Evolutionary conservation across 805 yeast species (phyloP), one percentile per base, ranked within the genome.

Genomic region (Hanseniaspora valbyensis): DNA sequence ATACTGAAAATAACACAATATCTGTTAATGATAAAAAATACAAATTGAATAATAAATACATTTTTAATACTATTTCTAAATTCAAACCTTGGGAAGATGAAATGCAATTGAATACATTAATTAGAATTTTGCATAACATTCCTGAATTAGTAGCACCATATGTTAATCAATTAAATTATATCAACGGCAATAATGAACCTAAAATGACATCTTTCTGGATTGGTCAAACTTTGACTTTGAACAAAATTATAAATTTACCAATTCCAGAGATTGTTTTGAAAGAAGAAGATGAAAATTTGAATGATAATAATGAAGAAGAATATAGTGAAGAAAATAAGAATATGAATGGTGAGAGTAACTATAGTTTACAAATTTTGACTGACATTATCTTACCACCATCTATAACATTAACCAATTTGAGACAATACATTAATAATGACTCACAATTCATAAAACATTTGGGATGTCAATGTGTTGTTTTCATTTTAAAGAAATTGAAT

Each of bases 1-100:
- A 54, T 24, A 56, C 57, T 57, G 54, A 44, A 6, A 57, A 50
- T n/a, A 53, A 59, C 2, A 53, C 57, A 2, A 60, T 80, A 1
- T 59, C 62, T 0, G 66, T 78, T 13, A 78, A 78, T 55, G 73
- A 71, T 43, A 73, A 67, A 52, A 64, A 67, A 3, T 83, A 80
- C 65, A 76, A 68, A 54, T 68, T 83, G 29, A 75, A 82, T 59
- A 88, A 90, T 63, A 81, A 80, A 59, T 67, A 82, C 26, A 64
- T 86, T 3, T 80, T 77, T 57, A 73, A 80, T 2, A 64, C 85
- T 4, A 60, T 88, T 21, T 77, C 78, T 7, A 67, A 71, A 28
- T 69, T 89, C 58, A 85, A 83, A 57, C 95, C 96, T 0, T 80
- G 94, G 85, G 88, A 83, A 54, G 81, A 83, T 54, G 74, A 72